These are phyloP conservation scores for Didymosphaeria variabile DNA, from an alignment of 2,329 filamentous ascomycete genomes.

Conservation along the genomic window DNA sequence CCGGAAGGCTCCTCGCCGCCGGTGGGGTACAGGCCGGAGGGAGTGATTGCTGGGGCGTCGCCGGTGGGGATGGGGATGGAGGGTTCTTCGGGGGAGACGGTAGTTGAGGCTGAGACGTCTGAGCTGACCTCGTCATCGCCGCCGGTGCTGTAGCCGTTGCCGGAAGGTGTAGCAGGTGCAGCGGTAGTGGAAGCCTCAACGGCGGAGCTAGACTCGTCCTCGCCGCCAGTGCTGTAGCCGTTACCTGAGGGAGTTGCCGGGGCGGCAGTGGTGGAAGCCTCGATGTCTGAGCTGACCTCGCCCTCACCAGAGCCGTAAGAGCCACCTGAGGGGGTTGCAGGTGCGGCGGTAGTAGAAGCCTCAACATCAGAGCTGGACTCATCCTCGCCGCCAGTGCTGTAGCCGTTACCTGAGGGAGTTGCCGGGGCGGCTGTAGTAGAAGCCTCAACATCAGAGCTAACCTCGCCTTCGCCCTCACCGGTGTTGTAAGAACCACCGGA, in stretches of 20 bases:
- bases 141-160: background rate
- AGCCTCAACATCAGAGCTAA: background rate
- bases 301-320: too few species aligned
- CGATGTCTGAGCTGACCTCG: background rate
- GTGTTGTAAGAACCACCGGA: constrained; percentile 1
- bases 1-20: background rate
- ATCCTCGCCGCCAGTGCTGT: background rate
- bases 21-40: background rate
- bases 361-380: background rate
- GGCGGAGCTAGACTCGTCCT: background rate
- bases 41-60: background rate
- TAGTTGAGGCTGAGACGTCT: background rate
- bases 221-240: constrained; percentile 2
- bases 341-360: background rate
- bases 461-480: constrained; percentile 1
- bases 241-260: background rate
- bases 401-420: background rate
- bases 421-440: background rate
- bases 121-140: background rate
- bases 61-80: background rate
- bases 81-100: background rate
- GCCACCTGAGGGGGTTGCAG: background rate
- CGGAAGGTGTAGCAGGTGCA: background rate
- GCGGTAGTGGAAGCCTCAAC: background rate
- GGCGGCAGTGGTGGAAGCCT: background rate